phyloP scores from a whole-genome alignment of 2,329 filamentous ascomycete species.

The Epichloe gansuensis region DNA sequence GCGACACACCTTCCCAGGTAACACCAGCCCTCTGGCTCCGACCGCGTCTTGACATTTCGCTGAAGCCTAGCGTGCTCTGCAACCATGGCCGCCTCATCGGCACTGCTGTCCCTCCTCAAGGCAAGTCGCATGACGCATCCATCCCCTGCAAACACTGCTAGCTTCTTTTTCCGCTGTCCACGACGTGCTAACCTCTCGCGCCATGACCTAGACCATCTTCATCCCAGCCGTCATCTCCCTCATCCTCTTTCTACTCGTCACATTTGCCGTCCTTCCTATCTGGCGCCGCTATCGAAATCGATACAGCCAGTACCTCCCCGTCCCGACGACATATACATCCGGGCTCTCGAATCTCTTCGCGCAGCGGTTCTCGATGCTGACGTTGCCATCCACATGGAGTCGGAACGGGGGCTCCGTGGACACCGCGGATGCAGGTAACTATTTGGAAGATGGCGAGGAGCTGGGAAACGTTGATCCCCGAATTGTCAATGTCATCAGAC shows the following conservation, averaged over 20 bases:
- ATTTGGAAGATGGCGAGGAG: slow-evolving; percentile 49
- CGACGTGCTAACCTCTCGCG: slow-evolving; percentile 2
- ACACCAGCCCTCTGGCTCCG: neutral
- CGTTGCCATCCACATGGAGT: slow-evolving; percentile 35
- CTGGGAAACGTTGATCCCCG: slow-evolving; percentile 45
- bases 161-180: neutral
- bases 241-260: slow-evolving; percentile 51
- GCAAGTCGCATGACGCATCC: slow-evolving; percentile 12
- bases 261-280: slow-evolving; percentile 52
- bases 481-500: slow-evolving; percentile 26
- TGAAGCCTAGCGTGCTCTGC: neutral
- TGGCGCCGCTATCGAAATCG: slow-evolving; percentile 58
- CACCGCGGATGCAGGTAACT: slow-evolving; percentile 33
- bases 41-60: neutral
- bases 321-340: slow-evolving; percentile 45
- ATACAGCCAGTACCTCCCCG: slow-evolving; percentile 61
- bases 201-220: slow-evolving; percentile 46
- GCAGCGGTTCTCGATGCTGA: slow-evolving; percentile 16
- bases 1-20: neutral
- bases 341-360: slow-evolving; percentile 38
- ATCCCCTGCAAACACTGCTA: neutral
- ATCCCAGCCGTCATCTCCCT: slow-evolving; percentile 60
- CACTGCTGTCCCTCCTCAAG: slow-evolving; percentile 21
- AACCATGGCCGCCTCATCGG: slow-evolving; percentile 1
- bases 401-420: slow-evolving; percentile 24